Percentiles rank a stretch among this genome's conserved stretches.
Evolutionary conservation across 306 rosid genomes (phyloP).

Genomic region (Ormosia emarginata): DNA sequence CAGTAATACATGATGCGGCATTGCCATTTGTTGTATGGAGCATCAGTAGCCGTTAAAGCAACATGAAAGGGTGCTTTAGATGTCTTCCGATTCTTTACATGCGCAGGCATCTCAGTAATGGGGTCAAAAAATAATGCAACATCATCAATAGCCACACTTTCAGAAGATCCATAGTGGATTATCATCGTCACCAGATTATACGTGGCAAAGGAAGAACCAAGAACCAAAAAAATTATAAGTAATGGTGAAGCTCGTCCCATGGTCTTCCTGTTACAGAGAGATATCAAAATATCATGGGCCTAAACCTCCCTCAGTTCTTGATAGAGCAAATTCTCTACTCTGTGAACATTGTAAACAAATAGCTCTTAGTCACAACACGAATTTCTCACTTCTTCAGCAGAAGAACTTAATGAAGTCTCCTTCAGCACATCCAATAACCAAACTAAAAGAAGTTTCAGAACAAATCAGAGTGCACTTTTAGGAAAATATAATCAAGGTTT

Average conservation of each 20-base stretch:
- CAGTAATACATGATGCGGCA: conserved; percentile 94
- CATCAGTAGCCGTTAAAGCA: conserved; percentile 91
- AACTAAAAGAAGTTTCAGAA: neutral
- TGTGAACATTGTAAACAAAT: conserved; percentile 20
- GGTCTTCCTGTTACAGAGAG: conserved; percentile 48
- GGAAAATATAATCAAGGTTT: neutral
- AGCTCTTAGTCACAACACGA: neutral
- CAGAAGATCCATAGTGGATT: conserved; percentile 53
- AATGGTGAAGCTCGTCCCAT: conserved; percentile 67
- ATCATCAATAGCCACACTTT: conserved; percentile 28
- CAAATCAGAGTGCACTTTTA: neutral
- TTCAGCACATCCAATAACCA: conserved; percentile 12
- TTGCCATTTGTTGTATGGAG: conserved; percentile 88
- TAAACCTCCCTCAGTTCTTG: conserved; percentile 25
- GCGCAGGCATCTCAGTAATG: conserved; percentile 70
- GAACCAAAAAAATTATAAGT: conserved; percentile 58
- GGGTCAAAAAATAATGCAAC: conserved; percentile 52
- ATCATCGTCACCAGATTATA: conserved; percentile 70
- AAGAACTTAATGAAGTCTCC: conserved; percentile 12
- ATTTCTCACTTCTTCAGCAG: conserved; percentile 20
- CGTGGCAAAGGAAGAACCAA: conserved; percentile 75
- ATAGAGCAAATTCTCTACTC: conserved; percentile 31
- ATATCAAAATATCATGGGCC: conserved; percentile 34
- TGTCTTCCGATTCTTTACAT: conserved; percentile 46
- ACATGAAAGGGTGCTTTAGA: conserved; percentile 66